Percentiles rank a stretch among this genome's conserved stretches.
Conservation (phyloP, 345 rosid genomes). For the Citrus australasica region DNA sequence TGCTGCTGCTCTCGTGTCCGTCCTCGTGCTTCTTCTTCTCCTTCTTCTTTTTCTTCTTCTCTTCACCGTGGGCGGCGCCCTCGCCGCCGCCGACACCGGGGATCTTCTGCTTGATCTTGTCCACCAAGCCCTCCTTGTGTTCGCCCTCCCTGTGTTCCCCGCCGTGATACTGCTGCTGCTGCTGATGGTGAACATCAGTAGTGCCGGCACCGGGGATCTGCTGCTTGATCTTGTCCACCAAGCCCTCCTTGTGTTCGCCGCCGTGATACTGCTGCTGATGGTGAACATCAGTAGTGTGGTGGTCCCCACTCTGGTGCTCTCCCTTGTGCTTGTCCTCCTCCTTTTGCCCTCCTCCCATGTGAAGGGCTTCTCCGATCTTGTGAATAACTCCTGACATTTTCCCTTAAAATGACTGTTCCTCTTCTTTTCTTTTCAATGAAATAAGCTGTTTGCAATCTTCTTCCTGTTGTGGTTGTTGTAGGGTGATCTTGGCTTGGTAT, state of each 20-base stretch:
- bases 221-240: slow-evolving; percentile 40
- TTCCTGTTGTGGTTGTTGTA: fast-evolving
- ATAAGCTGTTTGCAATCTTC: background rate
- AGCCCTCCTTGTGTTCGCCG: slow-evolving; percentile 47
- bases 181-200: background rate
- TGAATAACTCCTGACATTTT: slow-evolving; percentile 60
- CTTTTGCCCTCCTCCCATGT: slow-evolving; percentile 55
- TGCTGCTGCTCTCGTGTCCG: slow-evolving; percentile 49
- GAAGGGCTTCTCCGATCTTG: slow-evolving; percentile 66
- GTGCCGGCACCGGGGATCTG: slow-evolving; percentile 24
- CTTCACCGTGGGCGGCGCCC: slow-evolving; percentile 7
- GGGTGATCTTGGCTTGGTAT: background rate
- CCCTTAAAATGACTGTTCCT: background rate
- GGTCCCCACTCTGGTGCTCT: background rate
- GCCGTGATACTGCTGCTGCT: slow-evolving; percentile 11
- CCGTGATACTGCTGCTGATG: slow-evolving; percentile 8
- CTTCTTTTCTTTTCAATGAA: too few relatives aligned
- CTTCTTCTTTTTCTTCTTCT: slow-evolving; percentile 33
- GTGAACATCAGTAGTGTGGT: too few relatives aligned
- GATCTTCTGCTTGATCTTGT: slow-evolving; percentile 49
- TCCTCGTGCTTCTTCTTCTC: slow-evolving; percentile 41
- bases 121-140: slow-evolving; percentile 47
- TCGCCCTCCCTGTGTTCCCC: slow-evolving; percentile 16
- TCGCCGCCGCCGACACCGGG: slow-evolving; percentile 30
- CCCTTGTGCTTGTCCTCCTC: slow-evolving; percentile 32